Conservation (phyloP, 2,329 filamentous ascomycete genomes). For the Gnomoniopsis sp. region DNA sequence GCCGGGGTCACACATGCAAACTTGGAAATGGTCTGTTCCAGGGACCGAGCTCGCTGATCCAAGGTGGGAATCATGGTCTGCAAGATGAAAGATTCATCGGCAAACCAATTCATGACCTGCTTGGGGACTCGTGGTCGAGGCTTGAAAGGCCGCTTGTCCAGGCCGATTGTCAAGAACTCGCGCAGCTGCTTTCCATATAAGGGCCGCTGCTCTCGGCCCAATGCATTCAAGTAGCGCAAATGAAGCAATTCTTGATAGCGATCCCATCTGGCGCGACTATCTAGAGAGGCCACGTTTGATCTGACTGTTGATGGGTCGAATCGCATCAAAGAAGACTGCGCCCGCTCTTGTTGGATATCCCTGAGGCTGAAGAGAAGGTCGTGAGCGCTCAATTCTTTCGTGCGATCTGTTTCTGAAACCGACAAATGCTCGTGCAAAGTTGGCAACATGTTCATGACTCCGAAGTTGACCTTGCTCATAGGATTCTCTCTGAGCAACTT, state of each 20-base stretch:
- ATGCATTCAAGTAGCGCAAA: constrained; percentile 74
- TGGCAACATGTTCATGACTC: constrained; percentile 77
- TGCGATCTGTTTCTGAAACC: constrained; percentile 46
- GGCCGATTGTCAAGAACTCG: constrained; percentile 66
- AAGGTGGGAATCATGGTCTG: constrained; percentile 70
- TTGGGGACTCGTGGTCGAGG: constrained; percentile 58
- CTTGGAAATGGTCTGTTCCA: constrained; percentile 76
- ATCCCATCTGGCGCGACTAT: constrained; percentile 65
- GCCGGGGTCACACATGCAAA: constrained; percentile 92
- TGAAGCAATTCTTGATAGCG: constrained; percentile 77
- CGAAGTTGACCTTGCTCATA: constrained; percentile 64
- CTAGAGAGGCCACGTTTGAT: constrained; percentile 69
- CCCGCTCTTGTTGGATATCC: constrained; percentile 63
- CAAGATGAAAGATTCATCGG: constrained; percentile 63
- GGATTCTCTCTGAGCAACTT: constrained; percentile 60
- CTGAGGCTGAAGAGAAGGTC: constrained; percentile 66
- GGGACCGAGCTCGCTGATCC: constrained; percentile 65
- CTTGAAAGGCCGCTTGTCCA: constrained; percentile 55
- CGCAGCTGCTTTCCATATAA: constrained; percentile 79
- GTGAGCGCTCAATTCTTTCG: constrained; percentile 67
- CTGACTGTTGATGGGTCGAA: constrained; percentile 66
- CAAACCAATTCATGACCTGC: constrained; percentile 70
- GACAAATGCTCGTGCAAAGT: constrained; percentile 67
- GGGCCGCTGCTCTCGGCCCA: constrained; percentile 75
- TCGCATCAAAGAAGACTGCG: constrained; percentile 51